phyloP scores from a whole-genome alignment of 345 rosid species.

The Citrus australasica region DNA sequence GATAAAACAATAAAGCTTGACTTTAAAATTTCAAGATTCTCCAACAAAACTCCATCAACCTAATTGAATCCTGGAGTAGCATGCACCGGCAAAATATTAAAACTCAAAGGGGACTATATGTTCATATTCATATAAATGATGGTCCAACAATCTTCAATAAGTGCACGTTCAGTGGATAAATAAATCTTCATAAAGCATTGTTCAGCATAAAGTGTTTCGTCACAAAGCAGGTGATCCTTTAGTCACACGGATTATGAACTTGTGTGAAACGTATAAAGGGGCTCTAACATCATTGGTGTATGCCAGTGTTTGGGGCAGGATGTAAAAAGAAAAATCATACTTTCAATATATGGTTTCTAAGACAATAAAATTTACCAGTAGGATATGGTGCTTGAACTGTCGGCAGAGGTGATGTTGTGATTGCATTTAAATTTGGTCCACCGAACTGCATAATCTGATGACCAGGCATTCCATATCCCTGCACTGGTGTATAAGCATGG shows the following conservation, averaged over 20 bases:
- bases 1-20: not conserved
- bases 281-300: not conserved
- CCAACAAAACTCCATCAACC: not conserved
- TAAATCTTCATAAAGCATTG: not conserved
- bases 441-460: slow-evolving; percentile 66
- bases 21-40: not conserved
- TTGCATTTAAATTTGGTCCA: slow-evolving; percentile 54
- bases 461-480: slow-evolving; percentile 70
- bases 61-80: not conserved
- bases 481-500: slow-evolving; percentile 64
- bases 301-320: not conserved
- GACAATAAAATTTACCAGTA: slow-evolving; percentile 33
- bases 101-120: not conserved
- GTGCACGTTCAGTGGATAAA: not conserved
- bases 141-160: not conserved
- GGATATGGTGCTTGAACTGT: slow-evolving; percentile 72
- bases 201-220: not conserved
- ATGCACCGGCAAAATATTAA: not conserved
- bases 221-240: not conserved
- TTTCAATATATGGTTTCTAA: not conserved
- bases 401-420: slow-evolving; percentile 61
- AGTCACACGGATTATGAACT: not conserved
- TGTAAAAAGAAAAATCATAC: not conserved
- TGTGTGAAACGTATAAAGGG: not conserved
- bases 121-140: not conserved